These are phyloP conservation scores for Chytriomyces confervae DNA, from an alignment of 192 early-diverging fungal genomes.

Conservation along the genomic window DNA sequence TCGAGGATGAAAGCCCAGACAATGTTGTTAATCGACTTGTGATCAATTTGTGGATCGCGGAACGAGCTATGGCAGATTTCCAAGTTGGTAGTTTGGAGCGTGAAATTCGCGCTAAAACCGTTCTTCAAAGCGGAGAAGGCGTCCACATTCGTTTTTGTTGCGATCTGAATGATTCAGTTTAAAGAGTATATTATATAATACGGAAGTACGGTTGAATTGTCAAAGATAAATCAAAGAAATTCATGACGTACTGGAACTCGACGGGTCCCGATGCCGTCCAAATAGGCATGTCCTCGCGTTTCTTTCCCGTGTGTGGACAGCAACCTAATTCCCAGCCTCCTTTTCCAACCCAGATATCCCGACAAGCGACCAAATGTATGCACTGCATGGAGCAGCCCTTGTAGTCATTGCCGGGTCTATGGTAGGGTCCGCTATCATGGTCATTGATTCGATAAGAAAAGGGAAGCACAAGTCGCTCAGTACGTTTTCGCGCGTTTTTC, in stretches of 20 bases:
- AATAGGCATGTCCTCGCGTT: too few species aligned
- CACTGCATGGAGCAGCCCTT: background rate
- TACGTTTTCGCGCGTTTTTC: background rate
- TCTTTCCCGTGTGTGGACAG: too few species aligned
- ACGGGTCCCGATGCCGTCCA: too few species aligned
- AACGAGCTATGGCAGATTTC: conserved; percentile 3
- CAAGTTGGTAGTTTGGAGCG: conserved; percentile 8
- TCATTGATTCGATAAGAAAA: background rate
- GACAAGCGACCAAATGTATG: background rate
- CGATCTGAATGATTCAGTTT: conserved; percentile 16
- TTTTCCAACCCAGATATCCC: too few species aligned
- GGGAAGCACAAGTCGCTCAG: background rate
- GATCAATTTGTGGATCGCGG: conserved; percentile 25
- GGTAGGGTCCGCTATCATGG: background rate
- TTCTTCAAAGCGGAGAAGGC: conserved; percentile 4
- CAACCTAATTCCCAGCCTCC: too few species aligned
- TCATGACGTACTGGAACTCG: too few species aligned
- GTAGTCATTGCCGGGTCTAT: background rate
- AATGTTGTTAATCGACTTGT: background rate
- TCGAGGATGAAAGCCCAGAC: background rate
- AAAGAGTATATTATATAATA: too few species aligned
- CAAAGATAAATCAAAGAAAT: too few species aligned
- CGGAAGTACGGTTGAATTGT: too few species aligned
- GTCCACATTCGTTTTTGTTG: conserved; percentile 28
- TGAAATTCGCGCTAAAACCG: background rate